These are phyloP conservation scores for Quercus glauca DNA, from an alignment of 306 rosid species.

Conservation along the genomic window DNA sequence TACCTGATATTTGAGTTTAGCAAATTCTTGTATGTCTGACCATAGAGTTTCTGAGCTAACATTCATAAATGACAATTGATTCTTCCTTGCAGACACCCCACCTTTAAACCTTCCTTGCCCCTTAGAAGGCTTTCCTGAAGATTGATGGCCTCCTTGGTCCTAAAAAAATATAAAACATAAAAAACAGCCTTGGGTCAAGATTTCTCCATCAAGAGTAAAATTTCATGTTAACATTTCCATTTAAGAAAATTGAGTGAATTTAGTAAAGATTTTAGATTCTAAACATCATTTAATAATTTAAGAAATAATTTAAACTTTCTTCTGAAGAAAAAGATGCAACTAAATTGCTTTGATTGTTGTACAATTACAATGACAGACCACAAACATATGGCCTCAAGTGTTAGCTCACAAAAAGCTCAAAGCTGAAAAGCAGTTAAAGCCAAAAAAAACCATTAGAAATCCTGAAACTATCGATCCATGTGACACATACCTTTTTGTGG, in stretches of 20 bases:
- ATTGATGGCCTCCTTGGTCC: conserved; percentile 71
- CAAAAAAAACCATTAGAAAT: background rate
- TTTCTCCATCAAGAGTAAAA: background rate
- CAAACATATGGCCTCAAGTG: conserved; percentile 1
- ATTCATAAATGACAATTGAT: conserved; percentile 55
- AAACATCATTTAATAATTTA: background rate
- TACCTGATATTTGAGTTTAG: conserved; percentile 87
- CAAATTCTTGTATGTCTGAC: conserved; percentile 78
- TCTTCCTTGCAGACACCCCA: conserved; percentile 56
- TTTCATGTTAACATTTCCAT: background rate
- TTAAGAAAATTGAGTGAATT: background rate
- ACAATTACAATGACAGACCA: background rate
- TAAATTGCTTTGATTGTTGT: background rate
- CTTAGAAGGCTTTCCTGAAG: conserved; percentile 62
- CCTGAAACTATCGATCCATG: conserved; percentile 11
- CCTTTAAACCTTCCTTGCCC: conserved; percentile 80
- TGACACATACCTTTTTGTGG: conserved; percentile 54
- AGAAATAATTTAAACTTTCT: background rate
- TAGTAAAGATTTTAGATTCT: background rate
- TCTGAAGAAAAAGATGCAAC: background rate
- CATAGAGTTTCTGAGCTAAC: conserved; percentile 82
- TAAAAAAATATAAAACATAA: conserved; percentile 29
- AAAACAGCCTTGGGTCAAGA: background rate
- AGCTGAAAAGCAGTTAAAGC: background rate
- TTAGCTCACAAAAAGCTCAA: background rate